phyloP scores from a whole-genome alignment of 2,329 filamentous ascomycete species.

The Lasiodiplodia theobromae region DNA sequence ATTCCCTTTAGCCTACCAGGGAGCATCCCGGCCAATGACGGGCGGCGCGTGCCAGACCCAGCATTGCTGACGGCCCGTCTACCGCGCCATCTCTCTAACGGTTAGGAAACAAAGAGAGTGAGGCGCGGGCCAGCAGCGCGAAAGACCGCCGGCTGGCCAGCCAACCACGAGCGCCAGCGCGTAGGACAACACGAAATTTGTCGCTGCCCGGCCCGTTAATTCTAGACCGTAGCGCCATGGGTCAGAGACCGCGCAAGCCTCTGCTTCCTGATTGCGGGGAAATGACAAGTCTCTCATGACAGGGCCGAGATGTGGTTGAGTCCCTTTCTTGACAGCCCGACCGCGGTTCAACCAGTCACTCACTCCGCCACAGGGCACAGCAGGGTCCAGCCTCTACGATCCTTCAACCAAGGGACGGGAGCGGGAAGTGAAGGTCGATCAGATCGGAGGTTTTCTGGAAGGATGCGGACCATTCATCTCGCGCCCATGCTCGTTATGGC shows the following conservation, averaged over 20 bases:
- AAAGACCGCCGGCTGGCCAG: neutral
- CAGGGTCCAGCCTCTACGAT: neutral
- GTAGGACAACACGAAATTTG: neutral
- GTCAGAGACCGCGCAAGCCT: neutral
- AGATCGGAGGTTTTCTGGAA: neutral
- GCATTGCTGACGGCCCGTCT: conserved; percentile 20
- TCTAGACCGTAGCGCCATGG: neutral
- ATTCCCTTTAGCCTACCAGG: conserved; percentile 5
- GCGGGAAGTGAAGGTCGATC: neutral
- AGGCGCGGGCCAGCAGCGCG: neutral
- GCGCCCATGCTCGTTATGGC: neutral
- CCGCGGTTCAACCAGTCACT: neutral
- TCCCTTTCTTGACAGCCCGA: neutral
- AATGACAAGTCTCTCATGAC: neutral
- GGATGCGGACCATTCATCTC: neutral
- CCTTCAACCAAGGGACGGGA: neutral
- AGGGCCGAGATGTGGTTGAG: neutral
- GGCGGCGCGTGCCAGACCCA: neutral
- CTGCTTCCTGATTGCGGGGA: neutral
- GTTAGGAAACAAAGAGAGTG: conserved; percentile 14
- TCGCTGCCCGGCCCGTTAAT: neutral
- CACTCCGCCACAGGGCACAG: neutral
- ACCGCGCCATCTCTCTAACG: conserved; percentile 8
- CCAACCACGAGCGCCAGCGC: neutral
- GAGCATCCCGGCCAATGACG: neutral